Evolutionary conservation across 495 filamentous ascomycete species (phyloP).

Genomic region (Xanthoparmelia taractica): DNA sequence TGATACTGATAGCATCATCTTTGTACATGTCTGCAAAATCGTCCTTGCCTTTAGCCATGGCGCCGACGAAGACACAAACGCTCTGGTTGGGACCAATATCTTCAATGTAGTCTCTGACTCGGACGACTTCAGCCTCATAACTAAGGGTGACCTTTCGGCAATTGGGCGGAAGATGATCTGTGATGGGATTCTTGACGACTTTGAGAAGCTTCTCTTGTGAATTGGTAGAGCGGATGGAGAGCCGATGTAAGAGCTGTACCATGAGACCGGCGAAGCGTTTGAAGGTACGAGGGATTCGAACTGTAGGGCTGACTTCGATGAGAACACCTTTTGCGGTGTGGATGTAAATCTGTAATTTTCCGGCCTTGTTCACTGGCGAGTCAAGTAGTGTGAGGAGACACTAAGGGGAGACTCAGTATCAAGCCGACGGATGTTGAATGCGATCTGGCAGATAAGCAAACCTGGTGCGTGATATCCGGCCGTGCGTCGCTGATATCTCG

Average conservation of each 20-base stretch:
- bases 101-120: constrained; percentile 80
- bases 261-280: constrained; percentile 97
- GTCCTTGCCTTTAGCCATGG: constrained; percentile 94
- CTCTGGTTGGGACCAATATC: constrained; percentile 73
- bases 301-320: constrained; percentile 94
- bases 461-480: constrained; percentile 97
- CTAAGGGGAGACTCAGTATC: constrained; percentile 42
- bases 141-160: constrained; percentile 95
- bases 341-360: constrained; percentile 95
- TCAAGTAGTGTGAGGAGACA: constrained; percentile 96
- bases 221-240: constrained; percentile 90
- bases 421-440: constrained; percentile 3
- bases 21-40: constrained; percentile 92
- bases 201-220: constrained; percentile 95
- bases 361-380: constrained; percentile 96
- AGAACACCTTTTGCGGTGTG: constrained; percentile 93
- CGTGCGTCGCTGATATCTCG: constrained; percentile 95
- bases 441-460: constrained; percentile 36
- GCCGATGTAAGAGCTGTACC: constrained; percentile 95
- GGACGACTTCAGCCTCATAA: constrained; percentile 80
- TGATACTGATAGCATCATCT: constrained; percentile 95
- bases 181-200: constrained; percentile 96
- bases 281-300: constrained; percentile 95
- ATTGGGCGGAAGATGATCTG: constrained; percentile 90
- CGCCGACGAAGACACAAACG: constrained; percentile 93